These are phyloP conservation scores for Agaricus bisporus DNA, from an alignment of 768 basidiomycete genomes.

Conservation along the genomic window DNA sequence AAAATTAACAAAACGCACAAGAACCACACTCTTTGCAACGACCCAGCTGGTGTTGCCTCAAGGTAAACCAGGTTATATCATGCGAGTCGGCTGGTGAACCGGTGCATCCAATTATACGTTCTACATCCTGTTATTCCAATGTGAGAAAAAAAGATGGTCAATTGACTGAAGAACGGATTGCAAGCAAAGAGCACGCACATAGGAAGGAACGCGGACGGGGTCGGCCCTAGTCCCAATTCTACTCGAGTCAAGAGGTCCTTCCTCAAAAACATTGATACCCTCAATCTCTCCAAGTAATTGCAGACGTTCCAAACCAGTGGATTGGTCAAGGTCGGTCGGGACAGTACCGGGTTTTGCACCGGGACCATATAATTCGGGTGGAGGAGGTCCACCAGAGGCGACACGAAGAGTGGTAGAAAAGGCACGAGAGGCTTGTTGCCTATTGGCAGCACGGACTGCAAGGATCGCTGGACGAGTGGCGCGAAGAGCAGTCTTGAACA, in stretches of 20 bases:
- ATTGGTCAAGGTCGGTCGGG: constrained; percentile 82
- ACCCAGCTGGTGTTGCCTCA: constrained; percentile 57
- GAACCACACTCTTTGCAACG: constrained; percentile 95
- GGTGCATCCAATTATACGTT: constrained; percentile 90
- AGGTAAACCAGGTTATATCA: constrained; percentile 80
- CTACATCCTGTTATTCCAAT: constrained; percentile 47
- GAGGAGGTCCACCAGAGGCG: constrained; percentile 47
- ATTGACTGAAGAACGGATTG: constrained; percentile 2
- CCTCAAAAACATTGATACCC: constrained; percentile 87
- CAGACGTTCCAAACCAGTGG: constrained; percentile 95
- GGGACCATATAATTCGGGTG: constrained; percentile 63
- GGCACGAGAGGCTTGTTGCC: constrained; percentile 38
- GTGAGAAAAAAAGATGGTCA: not conserved
- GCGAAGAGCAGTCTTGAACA: constrained; percentile 42
- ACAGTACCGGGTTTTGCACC: constrained; percentile 71
- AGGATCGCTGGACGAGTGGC: constrained; percentile 37
- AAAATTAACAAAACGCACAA: constrained; percentile 41
- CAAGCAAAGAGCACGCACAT: constrained; percentile 48
- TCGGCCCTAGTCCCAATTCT: constrained; percentile 82
- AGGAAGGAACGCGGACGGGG: constrained; percentile 82
- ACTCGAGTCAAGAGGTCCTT: constrained; percentile 76
- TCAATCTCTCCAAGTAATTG: constrained; percentile 86
- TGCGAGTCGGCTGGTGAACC: constrained; percentile 94
- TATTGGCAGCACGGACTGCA: constrained; percentile 31
- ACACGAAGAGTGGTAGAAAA: constrained; percentile 54